phyloP scores from a whole-genome alignment of 2,329 filamentous ascomycete species.

The Lomentospora prolificans region DNA sequence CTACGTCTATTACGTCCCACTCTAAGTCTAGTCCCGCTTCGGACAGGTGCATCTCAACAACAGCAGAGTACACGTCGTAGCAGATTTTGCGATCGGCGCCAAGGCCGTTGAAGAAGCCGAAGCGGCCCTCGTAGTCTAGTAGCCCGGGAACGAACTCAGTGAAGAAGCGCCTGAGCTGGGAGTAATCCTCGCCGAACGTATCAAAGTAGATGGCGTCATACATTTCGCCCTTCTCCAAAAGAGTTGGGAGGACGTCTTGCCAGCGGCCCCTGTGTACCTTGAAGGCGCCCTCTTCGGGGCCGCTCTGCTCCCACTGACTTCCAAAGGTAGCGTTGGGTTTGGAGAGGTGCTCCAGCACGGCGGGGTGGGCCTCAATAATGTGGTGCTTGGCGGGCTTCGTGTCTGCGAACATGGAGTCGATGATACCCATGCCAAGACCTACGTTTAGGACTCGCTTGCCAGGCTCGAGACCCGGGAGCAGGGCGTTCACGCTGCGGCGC shows the following conservation, averaged over 20 bases:
- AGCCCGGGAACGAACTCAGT: constrained; percentile 75
- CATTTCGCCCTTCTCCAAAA: constrained; percentile 57
- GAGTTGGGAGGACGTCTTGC: constrained; percentile 66
- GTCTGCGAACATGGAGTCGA: constrained; percentile 66
- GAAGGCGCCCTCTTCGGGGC: constrained; percentile 55
- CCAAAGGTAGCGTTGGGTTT: constrained; percentile 41
- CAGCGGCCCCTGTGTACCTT: constrained; percentile 64
- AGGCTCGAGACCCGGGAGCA: constrained; percentile 32
- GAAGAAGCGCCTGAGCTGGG: constrained; percentile 77
- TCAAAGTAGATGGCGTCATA: constrained; percentile 96
- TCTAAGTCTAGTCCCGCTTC: constrained; percentile 86
- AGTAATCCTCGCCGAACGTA: constrained; percentile 92
- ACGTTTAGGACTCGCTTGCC: constrained; percentile 72
- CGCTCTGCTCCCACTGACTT: constrained; percentile 41
- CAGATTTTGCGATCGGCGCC: constrained; percentile 87
- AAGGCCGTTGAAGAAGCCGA: constrained; percentile 84
- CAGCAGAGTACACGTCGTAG: constrained; percentile 91
- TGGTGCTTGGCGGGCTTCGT: constrained; percentile 63
- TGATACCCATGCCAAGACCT: constrained; percentile 85
- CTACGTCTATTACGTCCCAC: constrained; percentile 70
- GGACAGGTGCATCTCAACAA: constrained; percentile 81
- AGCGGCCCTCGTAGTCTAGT: constrained; percentile 61
- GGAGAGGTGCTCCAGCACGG: constrained; percentile 57
- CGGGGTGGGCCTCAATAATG: constrained; percentile 77
- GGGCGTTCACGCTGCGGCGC: constrained; percentile 60